These are phyloP conservation scores for Haematococcus sp. DNA, from an alignment of 139 green algal species.

Conservation along the genomic window DNA sequence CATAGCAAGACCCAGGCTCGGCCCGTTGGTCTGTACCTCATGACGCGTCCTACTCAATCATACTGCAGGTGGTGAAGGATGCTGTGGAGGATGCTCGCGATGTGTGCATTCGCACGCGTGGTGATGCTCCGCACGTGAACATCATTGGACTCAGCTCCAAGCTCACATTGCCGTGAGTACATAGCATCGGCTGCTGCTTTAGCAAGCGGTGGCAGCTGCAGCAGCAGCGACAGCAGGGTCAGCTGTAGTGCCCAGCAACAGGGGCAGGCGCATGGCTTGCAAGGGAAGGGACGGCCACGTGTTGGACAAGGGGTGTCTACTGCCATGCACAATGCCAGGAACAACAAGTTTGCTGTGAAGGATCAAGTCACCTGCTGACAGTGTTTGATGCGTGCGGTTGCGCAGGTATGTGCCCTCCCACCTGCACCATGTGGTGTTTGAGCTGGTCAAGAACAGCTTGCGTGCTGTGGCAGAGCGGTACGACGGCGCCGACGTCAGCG, in stretches of 20 bases:
- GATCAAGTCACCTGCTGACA: too few species aligned
- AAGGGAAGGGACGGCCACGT: too few species aligned
- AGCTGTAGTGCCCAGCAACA: too few species aligned
- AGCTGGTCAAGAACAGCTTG: slow-evolving; percentile 90
- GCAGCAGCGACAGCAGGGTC: not conserved
- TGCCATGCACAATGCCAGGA: too few species aligned
- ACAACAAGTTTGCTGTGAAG: too few species aligned
- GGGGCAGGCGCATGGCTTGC: too few species aligned
- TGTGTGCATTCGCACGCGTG: slow-evolving; percentile 93
- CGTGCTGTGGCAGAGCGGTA: slow-evolving; percentile 84
- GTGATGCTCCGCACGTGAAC: slow-evolving; percentile 10
- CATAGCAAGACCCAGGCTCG: too few species aligned
- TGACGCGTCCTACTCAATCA: too few species aligned
- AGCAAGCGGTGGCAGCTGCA: slow-evolving; percentile 98
- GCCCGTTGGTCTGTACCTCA: too few species aligned
- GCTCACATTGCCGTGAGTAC: slow-evolving; percentile 93
- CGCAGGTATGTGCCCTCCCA: slow-evolving; percentile 88
- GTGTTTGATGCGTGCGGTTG: too few species aligned
- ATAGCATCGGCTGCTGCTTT: too few species aligned
- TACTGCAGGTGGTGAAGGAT: slow-evolving; percentile 50
- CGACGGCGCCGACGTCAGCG: slow-evolving; percentile 58
- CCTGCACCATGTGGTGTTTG: slow-evolving; percentile 96
- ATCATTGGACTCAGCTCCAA: slow-evolving; percentile 55
- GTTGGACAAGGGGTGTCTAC: too few species aligned
- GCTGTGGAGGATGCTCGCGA: slow-evolving; percentile 86